Percentiles rank a stretch among this genome's conserved stretches.
phyloP scores from a whole-genome alignment of 352 stramenopile species.

The Globisporangium parvum region DNA sequence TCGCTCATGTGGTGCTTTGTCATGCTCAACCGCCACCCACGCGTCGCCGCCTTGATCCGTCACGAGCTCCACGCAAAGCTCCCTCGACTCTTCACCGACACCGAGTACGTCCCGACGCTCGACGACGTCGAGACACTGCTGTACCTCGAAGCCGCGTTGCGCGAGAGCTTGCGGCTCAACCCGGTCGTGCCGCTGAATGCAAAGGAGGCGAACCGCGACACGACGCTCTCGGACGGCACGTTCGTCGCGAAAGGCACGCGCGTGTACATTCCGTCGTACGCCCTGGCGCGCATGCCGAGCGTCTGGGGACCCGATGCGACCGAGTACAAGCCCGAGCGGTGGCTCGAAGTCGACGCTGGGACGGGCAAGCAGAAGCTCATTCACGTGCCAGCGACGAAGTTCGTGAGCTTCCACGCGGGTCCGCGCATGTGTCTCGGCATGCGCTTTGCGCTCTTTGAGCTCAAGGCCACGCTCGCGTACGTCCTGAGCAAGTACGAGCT shows the following conservation, averaged over 20 bases:
- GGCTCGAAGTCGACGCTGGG: slow-evolving; percentile 32
- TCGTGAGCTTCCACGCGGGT: slow-evolving; percentile 36
- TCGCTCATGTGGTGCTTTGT: slow-evolving; percentile 72
- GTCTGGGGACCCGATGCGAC: slow-evolving; percentile 44
- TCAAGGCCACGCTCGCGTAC: slow-evolving; percentile 27
- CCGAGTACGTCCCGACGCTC: slow-evolving; percentile 26
- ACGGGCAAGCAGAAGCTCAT: slow-evolving; percentile 17
- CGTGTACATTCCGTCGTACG: slow-evolving; percentile 52
- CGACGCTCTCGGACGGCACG: slow-evolving; percentile 48
- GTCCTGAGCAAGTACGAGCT: slow-evolving; percentile 37
- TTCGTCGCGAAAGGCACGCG: slow-evolving; percentile 39
- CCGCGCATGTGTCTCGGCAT: slow-evolving; percentile 41
- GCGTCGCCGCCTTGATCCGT: slow-evolving; percentile 35
- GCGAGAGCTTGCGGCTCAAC: slow-evolving; percentile 61
- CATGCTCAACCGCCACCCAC: slow-evolving; percentile 52
- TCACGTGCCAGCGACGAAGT: slow-evolving; percentile 13
- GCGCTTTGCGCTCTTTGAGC: slow-evolving; percentile 44
- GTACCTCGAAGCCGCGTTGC: slow-evolving; percentile 55
- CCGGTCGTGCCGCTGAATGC: slow-evolving; percentile 52
- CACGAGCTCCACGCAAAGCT: slow-evolving; percentile 42
- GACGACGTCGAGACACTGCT: slow-evolving; percentile 45
- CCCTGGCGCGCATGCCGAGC: slow-evolving; percentile 29
- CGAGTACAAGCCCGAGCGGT: slow-evolving; percentile 51
- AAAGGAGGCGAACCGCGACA: slow-evolving; percentile 49
- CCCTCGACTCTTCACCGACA: slow-evolving; percentile 21